phyloP scores from a whole-genome alignment of 2,329 filamentous ascomycete genomes.

The Cordyceps militaris region DNA sequence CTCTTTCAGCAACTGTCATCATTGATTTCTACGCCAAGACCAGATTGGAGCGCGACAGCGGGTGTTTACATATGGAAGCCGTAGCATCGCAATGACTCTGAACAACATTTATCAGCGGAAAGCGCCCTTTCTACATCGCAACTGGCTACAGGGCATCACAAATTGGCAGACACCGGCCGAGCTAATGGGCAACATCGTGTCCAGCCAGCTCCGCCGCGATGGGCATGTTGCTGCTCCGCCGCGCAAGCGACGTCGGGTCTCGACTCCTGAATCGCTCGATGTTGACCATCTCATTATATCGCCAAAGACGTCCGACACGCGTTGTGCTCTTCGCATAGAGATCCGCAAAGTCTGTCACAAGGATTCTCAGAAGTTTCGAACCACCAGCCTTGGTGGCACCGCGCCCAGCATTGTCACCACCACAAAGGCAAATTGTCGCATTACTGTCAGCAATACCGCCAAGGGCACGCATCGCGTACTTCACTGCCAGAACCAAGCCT shows the following conservation, averaged over 20 bases:
- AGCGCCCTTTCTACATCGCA: slow-evolving; percentile 48
- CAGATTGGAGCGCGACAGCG: neutral
- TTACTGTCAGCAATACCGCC: slow-evolving; percentile 30
- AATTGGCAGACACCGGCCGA: slow-evolving; percentile 30
- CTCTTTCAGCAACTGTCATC: neutral
- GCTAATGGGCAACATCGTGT: slow-evolving; percentile 38
- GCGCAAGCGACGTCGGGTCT: slow-evolving; percentile 44
- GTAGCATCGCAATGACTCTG: slow-evolving; percentile 38
- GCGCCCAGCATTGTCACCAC: slow-evolving; percentile 25
- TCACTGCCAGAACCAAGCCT: slow-evolving; percentile 48
- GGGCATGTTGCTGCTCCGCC: slow-evolving; percentile 32
- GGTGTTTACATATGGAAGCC: slow-evolving; percentile 1
- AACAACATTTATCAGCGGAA: slow-evolving; percentile 40
- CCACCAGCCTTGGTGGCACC: slow-evolving; percentile 20
- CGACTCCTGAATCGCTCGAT: slow-evolving; percentile 29
- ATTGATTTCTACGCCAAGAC: neutral
- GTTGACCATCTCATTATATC: slow-evolving; percentile 28
- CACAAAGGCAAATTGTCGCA: slow-evolving; percentile 31
- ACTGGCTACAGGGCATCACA: slow-evolving; percentile 43
- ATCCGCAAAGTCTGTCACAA: slow-evolving; percentile 46
- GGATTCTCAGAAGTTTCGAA: slow-evolving; percentile 33
- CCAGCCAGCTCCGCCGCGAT: slow-evolving; percentile 30
- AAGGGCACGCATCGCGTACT: slow-evolving; percentile 35
- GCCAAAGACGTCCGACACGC: slow-evolving; percentile 25
- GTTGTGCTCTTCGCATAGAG: slow-evolving; percentile 43